A percentile compares a stretch with the other conserved stretches of the same genome.
Conservation (phyloP, 2,329 filamentous ascomycete genomes). For the Hysterium pulicare region DNA sequence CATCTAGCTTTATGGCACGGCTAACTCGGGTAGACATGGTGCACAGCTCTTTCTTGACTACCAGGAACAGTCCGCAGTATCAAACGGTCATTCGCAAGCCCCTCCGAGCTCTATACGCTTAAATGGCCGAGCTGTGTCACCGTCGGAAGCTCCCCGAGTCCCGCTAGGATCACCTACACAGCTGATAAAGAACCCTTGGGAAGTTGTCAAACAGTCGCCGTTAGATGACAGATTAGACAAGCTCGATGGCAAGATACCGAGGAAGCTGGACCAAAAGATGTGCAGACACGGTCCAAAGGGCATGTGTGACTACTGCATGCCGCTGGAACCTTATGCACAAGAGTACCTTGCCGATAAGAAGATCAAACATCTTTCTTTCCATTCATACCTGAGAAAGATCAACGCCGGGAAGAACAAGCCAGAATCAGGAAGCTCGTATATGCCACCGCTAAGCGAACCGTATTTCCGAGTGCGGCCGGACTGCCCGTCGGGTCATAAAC, state of each 20-base stretch:
- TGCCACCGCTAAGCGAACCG: slow-evolving; percentile 89
- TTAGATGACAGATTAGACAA: slow-evolving; percentile 85
- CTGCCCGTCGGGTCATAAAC: slow-evolving; percentile 88
- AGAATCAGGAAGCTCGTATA: slow-evolving; percentile 89
- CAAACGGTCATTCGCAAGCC: slow-evolving; percentile 48
- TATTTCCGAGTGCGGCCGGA: slow-evolving; percentile 85
- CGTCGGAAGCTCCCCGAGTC: slow-evolving; percentile 65
- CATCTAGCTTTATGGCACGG: slow-evolving; percentile 11
- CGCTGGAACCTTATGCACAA: slow-evolving; percentile 87
- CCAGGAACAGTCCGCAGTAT: slow-evolving; percentile 52
- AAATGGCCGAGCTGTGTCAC: slow-evolving; percentile 72
- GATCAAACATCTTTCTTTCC: slow-evolving; percentile 98
- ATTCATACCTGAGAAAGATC: slow-evolving; percentile 89
- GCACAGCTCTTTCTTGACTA: slow-evolving; percentile 89
- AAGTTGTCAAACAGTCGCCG: slow-evolving; percentile 80
- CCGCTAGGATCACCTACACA: slow-evolving; percentile 54
- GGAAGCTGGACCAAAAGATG: slow-evolving; percentile 75
- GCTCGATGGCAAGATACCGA: slow-evolving; percentile 82
- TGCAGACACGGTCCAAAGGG: slow-evolving; percentile 94
- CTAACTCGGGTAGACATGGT: slow-evolving; percentile 64
- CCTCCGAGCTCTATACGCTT: slow-evolving; percentile 57
- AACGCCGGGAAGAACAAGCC: slow-evolving; percentile 96
- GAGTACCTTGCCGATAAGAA: slow-evolving; percentile 90
- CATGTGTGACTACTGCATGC: slow-evolving; percentile 99
- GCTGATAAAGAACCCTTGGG: slow-evolving; percentile 85